Evolutionary conservation across 2,329 filamentous ascomycete species (phyloP), one percentile per base, ranked within the genome.

Genomic region (Xenoacremonium recifei): DNA sequence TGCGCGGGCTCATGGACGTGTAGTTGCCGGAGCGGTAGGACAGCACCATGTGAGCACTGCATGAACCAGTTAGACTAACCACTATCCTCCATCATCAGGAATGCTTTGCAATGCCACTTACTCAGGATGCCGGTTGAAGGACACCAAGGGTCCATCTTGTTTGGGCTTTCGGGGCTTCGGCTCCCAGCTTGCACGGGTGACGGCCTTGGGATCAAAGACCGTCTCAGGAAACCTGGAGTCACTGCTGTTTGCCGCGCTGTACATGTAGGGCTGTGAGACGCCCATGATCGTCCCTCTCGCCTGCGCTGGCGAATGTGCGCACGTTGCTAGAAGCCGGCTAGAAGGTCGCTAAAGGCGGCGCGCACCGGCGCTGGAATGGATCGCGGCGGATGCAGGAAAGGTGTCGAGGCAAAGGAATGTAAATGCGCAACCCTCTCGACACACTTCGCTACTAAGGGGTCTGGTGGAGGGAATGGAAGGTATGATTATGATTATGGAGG

Each of bases 71-170:
- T 35, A 49, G 40, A 34, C 15, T 27, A 37, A 37, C 39, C 23
- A 35, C 6, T 7, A 31, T 15, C 7, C 13, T 31, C 7, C 7
- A 6, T 11, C 29, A 15, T 31, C n/a, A 6, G n/a, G 7, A 15
- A 7, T 15, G 17, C 30, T 35, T 21, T 35, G 31, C 6, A 20
- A 18, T 16, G 18, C 18, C 15, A 70, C 82, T 60, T 76, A 89
- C 85, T 96, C 90, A 2, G 91, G 90, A 65, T 96, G 91, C 44
- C 80, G 77, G 64, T 95, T 93, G 73, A 96, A 86, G 45, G 85
- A 79, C 49, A 96, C 69, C 50, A 95, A 69, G 11, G 89, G 90
- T 0, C 89, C 90, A 39, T 87, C 75, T 33, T 75, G 77, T 73
- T 86, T 85, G 31, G 79, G 75, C 58, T 76, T 83, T 19, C 68